phyloP scores from a whole-genome alignment of 75 land plant genomes.

The Larix kaempferi region DNA sequence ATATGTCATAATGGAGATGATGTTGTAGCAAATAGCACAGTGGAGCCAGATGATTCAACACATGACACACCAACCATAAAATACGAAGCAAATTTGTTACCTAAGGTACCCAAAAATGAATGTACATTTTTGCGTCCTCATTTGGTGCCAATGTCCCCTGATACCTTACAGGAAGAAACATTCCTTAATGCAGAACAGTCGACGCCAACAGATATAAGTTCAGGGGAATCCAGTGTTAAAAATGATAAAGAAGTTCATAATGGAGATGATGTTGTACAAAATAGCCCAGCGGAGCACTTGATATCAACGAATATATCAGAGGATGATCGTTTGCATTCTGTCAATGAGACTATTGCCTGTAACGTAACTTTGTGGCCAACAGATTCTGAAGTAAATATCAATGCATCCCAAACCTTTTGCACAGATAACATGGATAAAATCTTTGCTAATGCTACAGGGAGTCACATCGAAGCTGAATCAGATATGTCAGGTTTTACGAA shows the following conservation, averaged over 20 bases:
- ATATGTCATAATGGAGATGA: neutral
- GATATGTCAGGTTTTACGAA: neutral
- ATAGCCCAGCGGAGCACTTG: neutral
- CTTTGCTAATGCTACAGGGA: neutral
- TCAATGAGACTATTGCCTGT: neutral
- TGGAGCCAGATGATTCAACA: too few relatives aligned
- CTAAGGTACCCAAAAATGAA: too few relatives aligned
- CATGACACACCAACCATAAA: too few relatives aligned
- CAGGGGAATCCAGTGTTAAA: conserved; percentile 1
- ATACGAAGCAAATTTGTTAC: too few relatives aligned
- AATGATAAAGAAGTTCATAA: neutral
- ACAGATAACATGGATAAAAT: neutral
- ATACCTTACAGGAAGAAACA: too few relatives aligned
- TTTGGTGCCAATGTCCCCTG: too few relatives aligned
- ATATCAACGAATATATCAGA: neutral
- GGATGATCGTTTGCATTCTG: neutral
- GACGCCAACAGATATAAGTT: neutral
- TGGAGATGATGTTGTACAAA: neutral
- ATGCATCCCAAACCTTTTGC: neutral
- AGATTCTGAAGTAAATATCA: neutral
- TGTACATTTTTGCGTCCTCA: too few relatives aligned
- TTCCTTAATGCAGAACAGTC: too few relatives aligned
- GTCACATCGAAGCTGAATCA: neutral
- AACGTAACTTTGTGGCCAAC: conserved; percentile 4
- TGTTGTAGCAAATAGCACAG: neutral